Evolutionary conservation across 768 basidiomycete species (phyloP), one percentile per base, ranked within the genome.

Genomic region (Mycena galericulata): DNA sequence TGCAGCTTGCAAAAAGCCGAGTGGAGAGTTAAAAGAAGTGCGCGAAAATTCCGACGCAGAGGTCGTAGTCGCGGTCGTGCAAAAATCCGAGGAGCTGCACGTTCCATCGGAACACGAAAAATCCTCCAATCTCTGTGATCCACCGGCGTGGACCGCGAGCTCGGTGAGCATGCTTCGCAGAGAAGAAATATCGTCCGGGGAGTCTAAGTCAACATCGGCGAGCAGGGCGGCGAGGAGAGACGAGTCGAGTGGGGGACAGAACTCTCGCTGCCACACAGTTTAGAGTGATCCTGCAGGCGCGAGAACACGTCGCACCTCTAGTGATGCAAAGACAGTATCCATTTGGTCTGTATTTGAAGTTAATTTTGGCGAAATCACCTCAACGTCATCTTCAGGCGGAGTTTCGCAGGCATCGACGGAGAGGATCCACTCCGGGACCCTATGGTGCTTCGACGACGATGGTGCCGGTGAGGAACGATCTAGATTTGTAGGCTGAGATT

Each of bases 221-320:
- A 93, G 75, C 18, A 93, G 80, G 7, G 90, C 92, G 0, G 91
- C 90, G 47, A 94, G 82, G 34, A 95, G 84, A 6, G 92, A 88
- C 1, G 90, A 85, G 75, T 95, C 93, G 65, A 95, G 78, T 0
- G 91, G 90, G 4, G 92, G 93, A 77, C 91, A 92, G 74, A 91
- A 94, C 77, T 91, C 88, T 67, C 81, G 83, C 91, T 92, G 74
- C 58, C 60, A 40, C 38, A 5, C n/a, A n/a, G n/a, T n/a, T n/a
- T n/a, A n/a, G n/a, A n/a, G n/a, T n/a, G n/a, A n/a, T n/a, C n/a
- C n/a, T n/a, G n/a, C n/a, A n/a, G n/a, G n/a, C n/a, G n/a, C n/a
- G n/a, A n/a, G 32, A 14, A 26, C 34, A 22, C 15, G 26, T 9
- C 29, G 47, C 22, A 15, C 70, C 84, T 86, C 79, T 30, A 89